Evolutionary conservation across 73 alveolate species (phyloP), one percentile per base, ranked within the genome.

Genomic region (Effrenium voratum): DNA sequence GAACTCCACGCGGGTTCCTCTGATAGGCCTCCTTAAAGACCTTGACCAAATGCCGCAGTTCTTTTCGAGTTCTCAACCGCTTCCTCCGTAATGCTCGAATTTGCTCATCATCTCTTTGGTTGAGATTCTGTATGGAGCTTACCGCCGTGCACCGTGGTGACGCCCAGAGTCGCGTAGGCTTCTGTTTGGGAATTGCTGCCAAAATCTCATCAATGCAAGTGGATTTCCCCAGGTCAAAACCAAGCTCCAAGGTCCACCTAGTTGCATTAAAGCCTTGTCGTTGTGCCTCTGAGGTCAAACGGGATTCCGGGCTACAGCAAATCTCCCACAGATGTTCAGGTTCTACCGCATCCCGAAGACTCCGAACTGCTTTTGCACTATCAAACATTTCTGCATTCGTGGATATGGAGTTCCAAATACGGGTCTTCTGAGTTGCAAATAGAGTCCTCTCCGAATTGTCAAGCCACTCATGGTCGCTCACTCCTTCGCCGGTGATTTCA

Each of bases 91-190:
- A 52, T 2, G 32, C 34, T 28, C 26, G 40, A 3, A 60, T 8
- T 41, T 88, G 94, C 8, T 30, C 50, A 3, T 6, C 40, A 40
- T 82, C 60, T 2, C 83, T 5, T 41, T 86, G 94, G 38, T 86
- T 86, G 5, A 59, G 30, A 41, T 60, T 41, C 41, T 86, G 94
- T 28, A 26, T 43, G 0, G 66, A 4, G 4, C 72, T 26, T 47
- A 68, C 79, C 13, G 94, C 83, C 0, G 82, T 60, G 34, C 94
- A 59, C n/a, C 83, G 82, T 0, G 94, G 94, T 12, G 94, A 59
- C 2, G 83, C 94, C 94, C 94, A 86, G 8, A 86, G 22, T 28
- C 79, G 36, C 0, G 52, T 59, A 1, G 94, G 94, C 32, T 40
- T 36, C 26, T 63, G 19, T 19, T 10, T n/a, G 0, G 80, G 81